A percentile compares a stretch with the other conserved stretches of the same genome.
Conservation (phyloP, 2,329 filamentous ascomycete genomes). For the Xylariaceae sp. region DNA sequence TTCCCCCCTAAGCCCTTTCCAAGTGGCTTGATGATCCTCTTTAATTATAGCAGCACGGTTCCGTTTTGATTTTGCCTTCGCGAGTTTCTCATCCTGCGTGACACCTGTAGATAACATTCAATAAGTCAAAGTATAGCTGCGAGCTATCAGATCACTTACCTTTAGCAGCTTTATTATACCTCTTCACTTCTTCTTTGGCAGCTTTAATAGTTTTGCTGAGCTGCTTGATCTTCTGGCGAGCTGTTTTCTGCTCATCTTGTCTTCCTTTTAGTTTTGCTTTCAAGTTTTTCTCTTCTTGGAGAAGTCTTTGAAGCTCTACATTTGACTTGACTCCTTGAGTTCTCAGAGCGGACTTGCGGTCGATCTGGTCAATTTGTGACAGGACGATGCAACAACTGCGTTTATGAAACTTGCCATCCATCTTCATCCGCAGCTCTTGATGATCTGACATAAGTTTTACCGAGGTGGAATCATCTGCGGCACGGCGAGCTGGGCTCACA, state of each 20-base stretch:
- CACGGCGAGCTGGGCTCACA: constrained; percentile 31
- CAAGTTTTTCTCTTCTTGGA: neutral
- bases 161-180: neutral
- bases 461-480: constrained; percentile 30
- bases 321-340: constrained; percentile 8
- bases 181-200: neutral
- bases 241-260: neutral
- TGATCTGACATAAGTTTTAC: constrained; percentile 31
- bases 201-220: neutral
- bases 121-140: neutral
- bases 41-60: neutral
- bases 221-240: neutral
- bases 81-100: neutral
- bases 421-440: constrained; percentile 31
- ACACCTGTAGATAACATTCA: neutral
- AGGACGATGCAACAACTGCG: constrained; percentile 31
- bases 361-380: constrained; percentile 37
- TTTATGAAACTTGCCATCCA: constrained; percentile 33
- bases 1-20: neutral
- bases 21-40: neutral
- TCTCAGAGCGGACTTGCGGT: constrained; percentile 11
- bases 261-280: neutral
- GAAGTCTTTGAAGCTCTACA: neutral
- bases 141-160: neutral
- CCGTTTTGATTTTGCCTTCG: neutral